Evolutionary conservation across 2,329 filamentous ascomycete genomes (phyloP).

Genomic region (Capronia coronata): DNA sequence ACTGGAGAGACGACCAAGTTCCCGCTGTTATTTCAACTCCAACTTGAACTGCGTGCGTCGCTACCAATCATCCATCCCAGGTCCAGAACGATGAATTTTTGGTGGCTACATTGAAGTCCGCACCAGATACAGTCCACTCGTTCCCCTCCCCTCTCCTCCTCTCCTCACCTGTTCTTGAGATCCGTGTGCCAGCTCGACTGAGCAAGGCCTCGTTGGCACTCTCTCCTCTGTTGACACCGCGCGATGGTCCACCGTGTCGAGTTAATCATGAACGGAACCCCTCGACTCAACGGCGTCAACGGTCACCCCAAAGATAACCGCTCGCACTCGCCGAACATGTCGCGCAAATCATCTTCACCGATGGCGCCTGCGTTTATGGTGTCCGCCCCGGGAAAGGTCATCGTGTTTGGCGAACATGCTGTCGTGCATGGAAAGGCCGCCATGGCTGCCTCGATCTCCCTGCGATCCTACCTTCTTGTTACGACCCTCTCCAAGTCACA

Average conservation of each 20-base stretch:
- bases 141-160: neutral
- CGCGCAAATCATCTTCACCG: constrained; percentile 47
- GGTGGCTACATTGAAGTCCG: neutral
- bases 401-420: constrained; percentile 94
- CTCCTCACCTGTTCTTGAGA: neutral
- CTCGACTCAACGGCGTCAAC: constrained; percentile 22
- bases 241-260: constrained; percentile 19
- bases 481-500: constrained; percentile 89
- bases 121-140: neutral
- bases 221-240: neutral
- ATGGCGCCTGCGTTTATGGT: constrained; percentile 92
- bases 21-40: too few species aligned
- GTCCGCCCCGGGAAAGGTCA: constrained; percentile 94
- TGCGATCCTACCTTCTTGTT: constrained; percentile 93
- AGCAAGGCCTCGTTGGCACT: neutral
- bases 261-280: constrained; percentile 19
- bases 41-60: neutral
- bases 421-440: constrained; percentile 97
- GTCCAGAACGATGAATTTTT: too few species aligned
- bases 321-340: constrained; percentile 17
- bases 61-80: too few species aligned
- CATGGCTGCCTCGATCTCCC: constrained; percentile 88
- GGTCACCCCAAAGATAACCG: constrained; percentile 22
- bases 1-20: neutral
- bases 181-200: neutral